Base-by-base conservation (phyloP, 805 yeast genomes). In the Sugiyamaella lignohabitans region DNA sequence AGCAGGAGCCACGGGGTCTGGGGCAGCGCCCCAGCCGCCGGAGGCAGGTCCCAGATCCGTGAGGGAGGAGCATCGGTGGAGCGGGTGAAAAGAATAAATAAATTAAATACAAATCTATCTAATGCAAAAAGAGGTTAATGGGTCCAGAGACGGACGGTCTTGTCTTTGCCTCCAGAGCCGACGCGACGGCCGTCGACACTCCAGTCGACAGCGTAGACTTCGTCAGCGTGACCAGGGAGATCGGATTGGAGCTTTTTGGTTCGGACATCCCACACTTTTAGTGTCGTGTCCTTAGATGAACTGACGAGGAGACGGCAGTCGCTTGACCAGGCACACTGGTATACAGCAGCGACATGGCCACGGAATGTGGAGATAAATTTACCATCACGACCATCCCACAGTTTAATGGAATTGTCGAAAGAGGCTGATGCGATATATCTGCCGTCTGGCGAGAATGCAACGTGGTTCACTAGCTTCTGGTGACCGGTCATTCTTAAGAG, bases 161-260 rank as follows among this genome's bases (percentile, higher is more conserved):
- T 93, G 64, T 93, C 98, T 62, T 88, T 89, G 44, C 98, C 98
- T 18, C 98, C 98, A 63, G 96, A 86, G n/a, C 91, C 95, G 10
- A 93, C 98, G 55, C 82, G 74, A 54, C 77, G 78, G 40, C 98
- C 98, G 63, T 93, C 98, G 47, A 84, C 79, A 70, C 96, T 86
- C 98, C 98, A 93, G 59, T 93, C 98, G 3, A 93, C 96, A 0
- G 97, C 94, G 62, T 79, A 93, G 0, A 93, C 96, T 67, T 93
- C 98, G 60, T 93, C 98, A 14, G 81, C 71, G 62, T 93, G 98
- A 1, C 98, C 98, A 0, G 98, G 98, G 49, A 93, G 74, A 65
- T 93, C 98, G 16, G 83, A 87, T 49, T 80, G 76, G 47, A 93
- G 70, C 61, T 91, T 91, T 53, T 83, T 75, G 2, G 96, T 85